Percentiles rank a stretch among this genome's conserved stretches.
phyloP scores from a whole-genome alignment of 2,329 filamentous ascomycete species.

The Metarhizium humberi region DNA sequence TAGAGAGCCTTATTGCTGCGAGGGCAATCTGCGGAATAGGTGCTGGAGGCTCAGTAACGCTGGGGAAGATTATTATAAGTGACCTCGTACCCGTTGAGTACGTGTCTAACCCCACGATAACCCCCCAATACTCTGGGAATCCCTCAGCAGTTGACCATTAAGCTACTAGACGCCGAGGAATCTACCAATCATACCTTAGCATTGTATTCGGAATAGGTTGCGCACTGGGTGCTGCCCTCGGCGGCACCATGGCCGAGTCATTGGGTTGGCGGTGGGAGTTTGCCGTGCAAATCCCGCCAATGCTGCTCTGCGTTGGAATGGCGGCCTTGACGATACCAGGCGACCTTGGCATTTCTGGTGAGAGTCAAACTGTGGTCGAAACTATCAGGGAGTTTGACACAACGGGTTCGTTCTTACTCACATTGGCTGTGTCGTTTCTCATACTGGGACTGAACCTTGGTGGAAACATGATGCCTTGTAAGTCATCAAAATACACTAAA shows the following conservation, averaged over 20 bases:
- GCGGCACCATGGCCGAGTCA: slow-evolving; percentile 53
- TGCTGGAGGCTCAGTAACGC: slow-evolving; percentile 59
- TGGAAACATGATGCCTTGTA: slow-evolving; percentile 45
- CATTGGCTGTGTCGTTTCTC: slow-evolving; percentile 48
- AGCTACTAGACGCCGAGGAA: slow-evolving; percentile 43
- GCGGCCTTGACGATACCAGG: slow-evolving; percentile 38
- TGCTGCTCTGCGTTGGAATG: too few species aligned
- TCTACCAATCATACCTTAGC: slow-evolving; percentile 54
- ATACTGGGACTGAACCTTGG: slow-evolving; percentile 46
- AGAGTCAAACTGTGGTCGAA: slow-evolving; percentile 22
- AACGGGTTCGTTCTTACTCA: slow-evolving; percentile 44
- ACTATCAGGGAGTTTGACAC: slow-evolving; percentile 50
- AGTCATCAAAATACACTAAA: too few species aligned
- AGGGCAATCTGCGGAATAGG: slow-evolving; percentile 60
- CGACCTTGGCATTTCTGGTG: slow-evolving; percentile 13
- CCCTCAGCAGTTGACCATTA: too few species aligned
- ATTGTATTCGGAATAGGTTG: slow-evolving; percentile 52
- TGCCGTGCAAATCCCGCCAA: slow-evolving; percentile 51
- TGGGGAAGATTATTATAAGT: slow-evolving; percentile 51
- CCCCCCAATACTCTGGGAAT: too few species aligned
- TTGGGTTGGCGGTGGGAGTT: slow-evolving; percentile 64
- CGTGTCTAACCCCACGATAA: too few species aligned
- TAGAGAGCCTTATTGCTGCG: slow-evolving; percentile 53
- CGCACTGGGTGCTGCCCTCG: slow-evolving; percentile 53
- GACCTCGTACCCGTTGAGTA: slow-evolving; percentile 52